Evolutionary conservation across 1,284 basidiomycete genomes (phyloP).

Genomic region (Heterobasidion irregulare): DNA sequence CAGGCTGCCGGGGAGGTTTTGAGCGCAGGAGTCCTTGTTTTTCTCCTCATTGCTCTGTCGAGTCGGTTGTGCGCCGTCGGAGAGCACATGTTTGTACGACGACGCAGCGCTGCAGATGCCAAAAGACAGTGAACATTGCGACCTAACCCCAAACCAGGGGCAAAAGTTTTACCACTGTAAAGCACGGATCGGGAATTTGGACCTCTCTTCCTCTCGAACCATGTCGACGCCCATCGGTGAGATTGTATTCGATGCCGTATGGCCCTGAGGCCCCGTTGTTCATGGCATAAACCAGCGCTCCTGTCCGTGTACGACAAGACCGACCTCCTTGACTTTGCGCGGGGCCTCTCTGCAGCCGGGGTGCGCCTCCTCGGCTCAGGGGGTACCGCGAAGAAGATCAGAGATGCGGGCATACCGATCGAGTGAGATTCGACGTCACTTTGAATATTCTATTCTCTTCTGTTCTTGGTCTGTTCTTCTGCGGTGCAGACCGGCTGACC

Average conservation of each 20-base stretch:
- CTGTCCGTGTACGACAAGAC: slow-evolving; percentile 98
- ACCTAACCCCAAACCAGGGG: too few relatives aligned
- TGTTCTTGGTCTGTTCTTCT: not conserved
- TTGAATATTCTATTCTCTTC: slow-evolving; percentile 9
- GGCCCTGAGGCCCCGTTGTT: slow-evolving; percentile 3
- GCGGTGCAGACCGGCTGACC: not conserved
- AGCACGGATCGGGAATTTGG: too few relatives aligned
- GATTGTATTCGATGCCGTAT: slow-evolving; percentile 5
- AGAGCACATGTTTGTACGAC: too few relatives aligned
- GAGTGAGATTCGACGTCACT: slow-evolving; percentile 44
- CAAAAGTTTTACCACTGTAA: too few relatives aligned
- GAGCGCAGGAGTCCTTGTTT: not conserved
- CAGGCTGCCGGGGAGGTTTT: slow-evolving; percentile 26
- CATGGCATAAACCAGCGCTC: slow-evolving; percentile 47
- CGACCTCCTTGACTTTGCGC: slow-evolving; percentile 83
- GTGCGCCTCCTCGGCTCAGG: slow-evolving; percentile 92
- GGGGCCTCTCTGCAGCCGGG: slow-evolving; percentile 73
- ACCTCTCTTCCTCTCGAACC: not conserved
- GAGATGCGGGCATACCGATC: slow-evolving; percentile 88
- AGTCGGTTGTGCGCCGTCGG: too few relatives aligned
- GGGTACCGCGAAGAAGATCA: slow-evolving; percentile 96
- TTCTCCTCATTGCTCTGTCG: too few relatives aligned
- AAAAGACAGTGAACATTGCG: too few relatives aligned
- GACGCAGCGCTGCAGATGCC: too few relatives aligned
- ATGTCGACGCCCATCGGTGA: slow-evolving; percentile 29